These are phyloP conservation scores for Aspergillus novofumigatus DNA, from an alignment of 2,329 filamentous ascomycete species.

Conservation along the genomic window DNA sequence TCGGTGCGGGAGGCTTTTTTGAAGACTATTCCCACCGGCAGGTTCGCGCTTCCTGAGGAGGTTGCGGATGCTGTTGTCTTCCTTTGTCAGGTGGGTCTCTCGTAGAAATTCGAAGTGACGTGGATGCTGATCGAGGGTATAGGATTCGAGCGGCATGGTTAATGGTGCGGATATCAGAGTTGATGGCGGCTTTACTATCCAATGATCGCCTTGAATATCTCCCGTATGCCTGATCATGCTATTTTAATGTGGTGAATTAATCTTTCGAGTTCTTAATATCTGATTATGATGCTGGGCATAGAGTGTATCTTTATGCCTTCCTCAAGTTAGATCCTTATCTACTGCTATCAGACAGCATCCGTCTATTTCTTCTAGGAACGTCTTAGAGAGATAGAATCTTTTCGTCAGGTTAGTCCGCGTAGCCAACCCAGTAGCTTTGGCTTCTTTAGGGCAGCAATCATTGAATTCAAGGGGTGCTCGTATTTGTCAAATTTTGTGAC, in stretches of 20 bases:
- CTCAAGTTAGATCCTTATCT: background rate
- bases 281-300: background rate
- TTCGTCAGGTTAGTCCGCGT: background rate
- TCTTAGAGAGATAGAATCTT: background rate
- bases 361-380: background rate
- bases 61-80: constrained; percentile 38
- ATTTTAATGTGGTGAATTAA: no score
- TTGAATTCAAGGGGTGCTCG: background rate
- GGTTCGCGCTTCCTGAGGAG: constrained; percentile 38
- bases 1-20: constrained; percentile 34
- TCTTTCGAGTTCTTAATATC: no score
- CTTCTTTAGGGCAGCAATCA: background rate
- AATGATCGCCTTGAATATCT: no score
- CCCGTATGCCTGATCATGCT: no score
- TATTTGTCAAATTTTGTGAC: background rate
- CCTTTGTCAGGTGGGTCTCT: constrained; percentile 32
- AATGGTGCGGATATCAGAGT: constrained; percentile 40
- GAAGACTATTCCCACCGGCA: constrained; percentile 36
- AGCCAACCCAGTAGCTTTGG: no score
- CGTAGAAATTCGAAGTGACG: background rate
- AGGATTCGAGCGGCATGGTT: constrained; percentile 40
- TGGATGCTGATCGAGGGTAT: background rate
- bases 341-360: background rate
- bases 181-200: constrained; percentile 38
- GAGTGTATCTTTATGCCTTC: background rate